Percentiles rank a stretch among this genome's conserved stretches.
Conservation (phyloP, 148 eudicot species). For the Rhododendron simsii region DNA sequence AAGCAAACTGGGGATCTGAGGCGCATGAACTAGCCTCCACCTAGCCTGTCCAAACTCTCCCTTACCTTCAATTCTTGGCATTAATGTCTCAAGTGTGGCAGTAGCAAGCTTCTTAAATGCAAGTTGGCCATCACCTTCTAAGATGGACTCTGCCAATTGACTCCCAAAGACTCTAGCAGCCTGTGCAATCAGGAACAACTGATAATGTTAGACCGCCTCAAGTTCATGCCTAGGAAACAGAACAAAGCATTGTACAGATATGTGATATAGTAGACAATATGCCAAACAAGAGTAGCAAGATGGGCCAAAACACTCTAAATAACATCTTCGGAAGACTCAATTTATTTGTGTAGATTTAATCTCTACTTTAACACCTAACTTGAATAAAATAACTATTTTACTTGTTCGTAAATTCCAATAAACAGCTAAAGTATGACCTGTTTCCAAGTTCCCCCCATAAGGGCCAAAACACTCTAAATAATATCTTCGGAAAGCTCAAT, state of each 20-base stretch:
- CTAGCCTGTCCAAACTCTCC: conserved; percentile 99
- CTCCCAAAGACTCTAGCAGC: conserved; percentile 99
- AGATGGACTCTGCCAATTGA: conserved; percentile 92
- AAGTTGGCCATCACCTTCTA: conserved; percentile 98
- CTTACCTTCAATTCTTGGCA: conserved; percentile 98
- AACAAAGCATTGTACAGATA: background rate
- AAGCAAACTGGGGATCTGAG: conserved; percentile 91
- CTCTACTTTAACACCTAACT: background rate
- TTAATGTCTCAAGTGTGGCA: conserved; percentile 91
- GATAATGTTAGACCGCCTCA: conserved; percentile 1
- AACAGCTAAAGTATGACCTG: background rate
- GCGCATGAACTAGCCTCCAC: conserved; percentile 99
- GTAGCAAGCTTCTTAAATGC: conserved; percentile 99
- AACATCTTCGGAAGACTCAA: background rate
- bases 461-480: background rate
- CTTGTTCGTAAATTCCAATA: background rate
- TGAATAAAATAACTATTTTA: background rate
- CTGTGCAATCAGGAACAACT: conserved; percentile 28
- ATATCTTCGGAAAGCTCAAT: background rate
- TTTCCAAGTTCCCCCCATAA: background rate
- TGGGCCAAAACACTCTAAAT: background rate
- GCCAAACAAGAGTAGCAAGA: background rate
- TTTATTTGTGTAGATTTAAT: background rate
- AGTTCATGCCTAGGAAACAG: background rate
- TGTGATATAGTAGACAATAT: background rate